Evolutionary conservation across 148 eudicot species (phyloP).

Genomic region (Diospyros kaki): DNA sequence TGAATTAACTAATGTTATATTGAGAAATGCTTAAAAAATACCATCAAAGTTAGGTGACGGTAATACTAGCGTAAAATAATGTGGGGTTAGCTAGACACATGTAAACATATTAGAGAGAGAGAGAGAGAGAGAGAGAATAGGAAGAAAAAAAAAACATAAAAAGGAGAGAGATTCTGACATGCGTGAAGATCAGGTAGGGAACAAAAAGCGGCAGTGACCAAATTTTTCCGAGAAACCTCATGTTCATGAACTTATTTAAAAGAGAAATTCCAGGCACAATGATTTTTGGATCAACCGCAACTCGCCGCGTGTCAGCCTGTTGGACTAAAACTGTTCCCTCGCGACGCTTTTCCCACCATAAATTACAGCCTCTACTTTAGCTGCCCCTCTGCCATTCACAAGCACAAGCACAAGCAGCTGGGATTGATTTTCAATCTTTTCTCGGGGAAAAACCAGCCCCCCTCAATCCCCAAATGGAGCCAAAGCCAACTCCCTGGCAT

Average conservation of each 20-base stretch:
- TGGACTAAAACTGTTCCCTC: slow-evolving; percentile 10
- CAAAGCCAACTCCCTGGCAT: neutral
- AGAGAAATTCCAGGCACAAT: slow-evolving; percentile 14
- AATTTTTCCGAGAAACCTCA: slow-evolving; percentile 23
- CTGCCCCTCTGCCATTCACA: slow-evolving; percentile 7
- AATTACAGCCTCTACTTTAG: slow-evolving; percentile 16
- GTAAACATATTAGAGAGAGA: too few relatives aligned
- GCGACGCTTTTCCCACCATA: slow-evolving; percentile 16
- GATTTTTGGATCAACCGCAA: slow-evolving; percentile 27
- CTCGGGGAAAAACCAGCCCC: neutral
- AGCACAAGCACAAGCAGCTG: neutral
- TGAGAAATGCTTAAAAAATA: too few relatives aligned
- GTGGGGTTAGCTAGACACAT: too few relatives aligned
- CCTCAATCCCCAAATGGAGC: slow-evolving; percentile 15
- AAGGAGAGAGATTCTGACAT: too few relatives aligned
- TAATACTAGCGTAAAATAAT: too few relatives aligned
- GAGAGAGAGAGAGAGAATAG: too few relatives aligned
- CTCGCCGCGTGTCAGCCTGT: slow-evolving; percentile 33
- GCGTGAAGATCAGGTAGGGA: neutral
- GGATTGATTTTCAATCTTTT: slow-evolving; percentile 1
- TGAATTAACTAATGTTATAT: too few relatives aligned
- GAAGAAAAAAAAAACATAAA: too few relatives aligned
- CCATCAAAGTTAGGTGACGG: too few relatives aligned
- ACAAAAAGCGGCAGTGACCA: slow-evolving; percentile 16
- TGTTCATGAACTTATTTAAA: neutral